Base-by-base conservation (phyloP, 805 yeast species). In the Suhomyces sp. region DNA sequence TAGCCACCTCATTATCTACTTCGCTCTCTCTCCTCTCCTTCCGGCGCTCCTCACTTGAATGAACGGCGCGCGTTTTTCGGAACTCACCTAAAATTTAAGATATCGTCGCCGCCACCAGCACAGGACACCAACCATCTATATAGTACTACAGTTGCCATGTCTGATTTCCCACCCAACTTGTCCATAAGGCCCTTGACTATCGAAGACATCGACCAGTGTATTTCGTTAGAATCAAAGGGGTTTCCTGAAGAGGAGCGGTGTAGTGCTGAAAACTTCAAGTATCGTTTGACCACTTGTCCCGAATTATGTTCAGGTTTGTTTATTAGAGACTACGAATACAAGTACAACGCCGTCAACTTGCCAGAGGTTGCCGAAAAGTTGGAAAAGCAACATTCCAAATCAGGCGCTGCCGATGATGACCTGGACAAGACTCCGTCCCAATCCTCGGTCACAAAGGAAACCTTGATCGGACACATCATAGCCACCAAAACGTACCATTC, bases 221-320 rank as follows among this genome's bases (percentile, higher is more conserved):
- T 72, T 15, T 79, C 65, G 12, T 76, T 92, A 41, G 98, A 93
- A 66, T 65, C 67, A 5, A 65, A 69, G 46, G 90, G 96, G 6
- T 90, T 92, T 68, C 83, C 87, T 2, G 83, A 81, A 33, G 64
- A 69, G 12, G 96, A 90, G 71, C 77, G 96, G 52, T 85, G 89
- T 43, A 66, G 88, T 10, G 63, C 62, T n/a, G 89, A 84, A 47
- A 84, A 80, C 57, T 68, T 75, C 50, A 72, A 71, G 57, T 93
- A 89, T 73, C 79, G 97, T 60, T 76, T 93, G 56, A 78, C 78
- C 1, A 83, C 75, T 3, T 92, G 97, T 66, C 98, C 98, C 8
- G 99, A 93, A 67, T 79, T 93, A 52, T 84, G 94, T 57, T 83
- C 92, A 5, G 98, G 98, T 2, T 76, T 94, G 51, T 94, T 93